Evolutionary conservation across 305 asterid species (phyloP), one percentile per base, ranked within the genome.

Genomic region (Solanum chacoense): DNA sequence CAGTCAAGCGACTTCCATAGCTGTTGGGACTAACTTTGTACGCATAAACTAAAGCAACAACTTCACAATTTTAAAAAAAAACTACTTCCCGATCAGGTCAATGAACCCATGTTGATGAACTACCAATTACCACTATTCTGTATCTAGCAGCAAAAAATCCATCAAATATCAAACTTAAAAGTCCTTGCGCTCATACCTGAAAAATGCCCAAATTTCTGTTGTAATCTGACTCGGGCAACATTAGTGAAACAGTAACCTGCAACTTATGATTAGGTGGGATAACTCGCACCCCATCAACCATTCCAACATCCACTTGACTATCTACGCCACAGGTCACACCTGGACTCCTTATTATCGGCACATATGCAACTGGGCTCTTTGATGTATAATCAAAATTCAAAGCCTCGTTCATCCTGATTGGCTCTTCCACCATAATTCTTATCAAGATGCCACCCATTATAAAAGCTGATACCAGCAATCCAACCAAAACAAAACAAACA

Each of bases 131-230:
- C 42, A 31, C 29, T 31, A 12, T 29, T 45, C 86, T 83, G 40
- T 50, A 29, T 83, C 29, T 50, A 50, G 74, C 74, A 83, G 87
- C 13, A 55, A 83, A 83, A 50, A 11, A 31, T 50, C 72, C 87
- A 84, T 55, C 72, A 59, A 0, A 74, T 84, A 20, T 84, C 45
- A 84, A 50, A 37, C 42, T 31, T 10, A 10, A 45, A 18, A 18
- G 22, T 50, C 42, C 11, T 32, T 20, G 22, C 8, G 8, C 28
- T 84, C 90, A 87, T 93, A 97, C 99, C 99, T 96, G 98, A 87
- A 97, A 97, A 72, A 95, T 92, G 90, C 99, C 99, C 89, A 97
- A 98, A 90, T 95, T 94, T 85, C 92, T 95, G 90, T 97, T 97
- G 91, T 96, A 96, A 38, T 93, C 97, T 14, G 99, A 95, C 92